phyloP scores from a whole-genome alignment of 805 yeast species.

The Nakazawaea populi region DNA sequence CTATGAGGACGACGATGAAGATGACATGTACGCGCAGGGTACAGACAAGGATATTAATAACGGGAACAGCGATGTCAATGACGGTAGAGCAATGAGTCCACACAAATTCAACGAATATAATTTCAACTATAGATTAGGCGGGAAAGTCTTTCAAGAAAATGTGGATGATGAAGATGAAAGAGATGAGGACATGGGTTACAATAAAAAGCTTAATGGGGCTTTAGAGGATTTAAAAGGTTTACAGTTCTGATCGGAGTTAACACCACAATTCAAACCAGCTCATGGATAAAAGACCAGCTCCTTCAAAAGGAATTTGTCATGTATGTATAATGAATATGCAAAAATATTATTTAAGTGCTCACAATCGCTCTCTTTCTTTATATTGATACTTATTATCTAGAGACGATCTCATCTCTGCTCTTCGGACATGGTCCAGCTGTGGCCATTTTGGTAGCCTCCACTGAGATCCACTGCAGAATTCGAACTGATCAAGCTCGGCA shows the following conservation, averaged over 20 bases:
- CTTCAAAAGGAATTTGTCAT: no score
- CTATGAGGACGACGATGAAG: neutral
- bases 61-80: neutral
- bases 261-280: no score
- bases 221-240: constrained; percentile 7
- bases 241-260: constrained; percentile 2
- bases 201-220: neutral
- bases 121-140: constrained; percentile 6
- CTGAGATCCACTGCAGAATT: constrained; percentile 5
- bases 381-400: no score
- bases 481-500: constrained; percentile 49
- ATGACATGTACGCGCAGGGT: neutral
- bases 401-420: neutral
- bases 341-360: no score
- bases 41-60: neutral
- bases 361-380: no score
- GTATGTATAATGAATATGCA: no score
- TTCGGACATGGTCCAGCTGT: neutral
- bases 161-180: neutral
- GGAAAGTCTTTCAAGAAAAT: neutral
- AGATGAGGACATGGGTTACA: neutral
- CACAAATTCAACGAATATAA: neutral
- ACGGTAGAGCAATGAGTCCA: neutral
- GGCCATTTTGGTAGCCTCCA: neutral
- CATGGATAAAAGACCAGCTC: no score